Conservation (phyloP, 768 basidiomycete genomes). For the Tulasnella sp. region DNA sequence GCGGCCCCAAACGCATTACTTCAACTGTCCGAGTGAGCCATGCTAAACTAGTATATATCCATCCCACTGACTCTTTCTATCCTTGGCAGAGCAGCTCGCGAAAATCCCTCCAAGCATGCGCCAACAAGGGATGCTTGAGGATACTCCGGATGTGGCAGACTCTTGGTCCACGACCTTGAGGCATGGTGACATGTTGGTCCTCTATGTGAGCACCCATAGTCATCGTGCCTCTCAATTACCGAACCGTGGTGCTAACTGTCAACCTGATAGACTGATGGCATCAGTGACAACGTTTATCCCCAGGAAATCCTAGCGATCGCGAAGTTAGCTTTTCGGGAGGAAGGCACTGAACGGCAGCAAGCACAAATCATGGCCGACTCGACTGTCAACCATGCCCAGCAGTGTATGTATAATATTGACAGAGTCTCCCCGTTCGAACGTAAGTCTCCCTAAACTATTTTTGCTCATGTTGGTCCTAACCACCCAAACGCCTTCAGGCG, state of each 20-base stretch:
- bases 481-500: not conserved
- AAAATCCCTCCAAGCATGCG: slow-evolving; percentile 15
- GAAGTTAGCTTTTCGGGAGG: slow-evolving; percentile 47
- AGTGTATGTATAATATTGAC: slow-evolving; percentile 57
- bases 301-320: slow-evolving; percentile 63
- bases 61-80: slow-evolving; percentile 24
- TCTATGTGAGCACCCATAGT: slow-evolving; percentile 32
- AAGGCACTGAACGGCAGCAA: slow-evolving; percentile 25
- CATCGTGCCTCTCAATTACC: not conserved
- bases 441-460: not conserved
- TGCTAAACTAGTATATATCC: not conserved
- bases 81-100: slow-evolving; percentile 12
- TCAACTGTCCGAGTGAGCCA: slow-evolving; percentile 36
- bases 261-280: slow-evolving; percentile 39
- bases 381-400: slow-evolving; percentile 54
- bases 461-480: not conserved
- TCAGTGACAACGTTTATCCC: slow-evolving; percentile 52
- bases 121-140: slow-evolving; percentile 1
- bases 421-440: slow-evolving; percentile 61
- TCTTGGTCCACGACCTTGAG: slow-evolving; percentile 38
- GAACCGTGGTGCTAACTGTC: not conserved
- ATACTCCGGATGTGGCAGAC: slow-evolving; percentile 34
- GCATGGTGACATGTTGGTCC: slow-evolving; percentile 44
- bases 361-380: slow-evolving; percentile 65
- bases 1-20: slow-evolving; percentile 35